A percentile compares a stretch with the other conserved stretches of the same genome.
Conservation (phyloP, 2,329 filamentous ascomycete genomes). For the Neurospora crassa region DNA sequence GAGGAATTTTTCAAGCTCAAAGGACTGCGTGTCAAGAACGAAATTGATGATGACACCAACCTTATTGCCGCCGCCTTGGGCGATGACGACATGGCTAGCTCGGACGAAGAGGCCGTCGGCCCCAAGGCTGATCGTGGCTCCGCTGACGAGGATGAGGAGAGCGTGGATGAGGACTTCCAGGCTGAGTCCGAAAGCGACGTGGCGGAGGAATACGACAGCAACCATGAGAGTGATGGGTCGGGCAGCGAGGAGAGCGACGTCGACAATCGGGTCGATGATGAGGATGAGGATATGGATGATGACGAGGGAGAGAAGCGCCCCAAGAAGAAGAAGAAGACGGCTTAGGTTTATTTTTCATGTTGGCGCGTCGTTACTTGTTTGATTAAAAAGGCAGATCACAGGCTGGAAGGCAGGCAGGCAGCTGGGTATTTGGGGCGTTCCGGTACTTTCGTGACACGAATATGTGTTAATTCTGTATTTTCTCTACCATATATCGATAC, state of each 20-base stretch:
- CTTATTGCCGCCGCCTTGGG: constrained; percentile 71
- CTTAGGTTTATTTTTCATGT: constrained; percentile 9
- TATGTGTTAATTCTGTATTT: background rate
- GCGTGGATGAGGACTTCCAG: constrained; percentile 90
- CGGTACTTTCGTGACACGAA: background rate
- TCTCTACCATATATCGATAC: background rate
- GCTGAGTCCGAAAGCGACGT: constrained; percentile 90
- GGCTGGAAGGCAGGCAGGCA: background rate
- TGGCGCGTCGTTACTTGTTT: background rate
- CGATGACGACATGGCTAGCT: constrained; percentile 73
- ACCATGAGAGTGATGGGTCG: constrained; percentile 74
- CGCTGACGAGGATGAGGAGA: constrained; percentile 93
- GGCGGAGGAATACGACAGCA: constrained; percentile 90
- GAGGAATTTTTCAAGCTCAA: constrained; percentile 97
- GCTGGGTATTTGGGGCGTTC: background rate
- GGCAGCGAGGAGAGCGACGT: constrained; percentile 56
- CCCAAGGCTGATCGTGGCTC: constrained; percentile 70
- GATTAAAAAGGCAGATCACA: background rate
- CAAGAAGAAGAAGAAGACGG: constrained; percentile 35
- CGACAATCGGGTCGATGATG: constrained; percentile 38
- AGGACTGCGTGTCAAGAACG: constrained; percentile 92
- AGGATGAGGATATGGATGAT: constrained; percentile 36
- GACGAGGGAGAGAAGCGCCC: constrained; percentile 28
- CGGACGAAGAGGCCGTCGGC: constrained; percentile 71
- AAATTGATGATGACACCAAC: constrained; percentile 90